These are phyloP conservation scores for Kockiozyma suomiensis DNA, from an alignment of 805 yeast genomes.

Conservation along the genomic window DNA sequence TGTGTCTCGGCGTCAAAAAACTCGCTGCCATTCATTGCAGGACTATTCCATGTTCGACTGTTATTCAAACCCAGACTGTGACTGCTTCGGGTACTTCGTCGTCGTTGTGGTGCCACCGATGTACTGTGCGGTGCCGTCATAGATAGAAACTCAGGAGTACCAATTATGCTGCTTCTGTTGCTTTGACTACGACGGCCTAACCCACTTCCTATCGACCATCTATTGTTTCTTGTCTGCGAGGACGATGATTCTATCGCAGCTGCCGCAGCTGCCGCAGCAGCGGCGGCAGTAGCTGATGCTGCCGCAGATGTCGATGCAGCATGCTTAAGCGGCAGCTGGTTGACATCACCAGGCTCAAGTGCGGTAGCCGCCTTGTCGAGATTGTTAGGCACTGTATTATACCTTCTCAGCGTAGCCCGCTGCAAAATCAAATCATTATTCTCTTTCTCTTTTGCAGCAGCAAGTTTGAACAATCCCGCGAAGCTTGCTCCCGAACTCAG, in stretches of 20 bases:
- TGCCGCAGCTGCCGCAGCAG: constrained; percentile 4
- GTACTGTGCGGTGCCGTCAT: not conserved
- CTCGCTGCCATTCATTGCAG: not conserved
- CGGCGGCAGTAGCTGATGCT: not conserved
- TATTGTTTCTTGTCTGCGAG: not conserved
- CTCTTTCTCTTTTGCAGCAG: constrained; percentile 9
- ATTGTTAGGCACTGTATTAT: constrained; percentile 17
- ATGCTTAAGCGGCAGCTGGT: not conserved
- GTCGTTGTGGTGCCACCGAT: not conserved
- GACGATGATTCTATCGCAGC: not conserved
- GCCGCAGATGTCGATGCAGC: not conserved
- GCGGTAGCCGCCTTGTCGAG: constrained; percentile 1
- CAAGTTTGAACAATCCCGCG: constrained; percentile 1
- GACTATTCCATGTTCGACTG: not conserved
- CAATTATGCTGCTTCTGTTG: constrained; percentile 9
- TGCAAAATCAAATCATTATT: not conserved
- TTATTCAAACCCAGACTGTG: not conserved
- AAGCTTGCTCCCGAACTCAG: constrained; percentile 17
- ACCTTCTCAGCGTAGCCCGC: constrained; percentile 6
- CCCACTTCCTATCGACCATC: constrained; percentile 7
- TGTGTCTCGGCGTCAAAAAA: constrained; percentile 14
- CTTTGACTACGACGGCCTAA: constrained; percentile 10
- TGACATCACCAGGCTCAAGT: not conserved
- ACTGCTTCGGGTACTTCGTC: constrained; percentile 5
- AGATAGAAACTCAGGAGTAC: not conserved